Base-by-base conservation (phyloP, 2,329 filamentous ascomycete genomes). In the Cytospora piceae region DNA sequence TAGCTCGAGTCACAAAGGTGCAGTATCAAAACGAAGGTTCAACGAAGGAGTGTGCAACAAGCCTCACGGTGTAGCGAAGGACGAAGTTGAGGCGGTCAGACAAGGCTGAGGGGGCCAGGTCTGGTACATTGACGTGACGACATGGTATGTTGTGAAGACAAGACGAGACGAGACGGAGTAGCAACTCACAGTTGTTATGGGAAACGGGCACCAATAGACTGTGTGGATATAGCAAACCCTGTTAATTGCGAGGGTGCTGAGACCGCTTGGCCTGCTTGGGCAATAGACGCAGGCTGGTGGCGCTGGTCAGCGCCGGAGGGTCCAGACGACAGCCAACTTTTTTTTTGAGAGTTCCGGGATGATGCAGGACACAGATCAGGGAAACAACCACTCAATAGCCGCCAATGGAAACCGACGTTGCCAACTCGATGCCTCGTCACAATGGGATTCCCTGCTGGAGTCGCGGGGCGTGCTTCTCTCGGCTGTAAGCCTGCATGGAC, bases 161-260 rank as follows among this genome's bases (percentile, higher is more conserved):
- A 59, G 31, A 46, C 34, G 34, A 58, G n/a, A 52, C 34, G 42
- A 58, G n/a, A 61, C 55, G 39, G 52, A 61, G 29, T 49, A 39
- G 52, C 58, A 22, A 67, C 61, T 65, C 22, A 67, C 61, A 58
- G 62, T 65, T 67, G 65, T 65, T 67, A 65, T 61, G 65, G 65
- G 54, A 61, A 58, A 58, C 63, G 58, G 58, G 61, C 62, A 58
- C 53, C 46, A 49, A 63, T 31, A n/a, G 61, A 58, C 53, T 17
- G 53, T 31, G n/a, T 53, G 58, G 62, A 46, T 61, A 54, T 67
- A 58, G 37, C 51, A 34, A 49, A 55, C 22, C 22, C 12, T 54
- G 65, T 29, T 67, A 62, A 54, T 39, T 17, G 62, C 58, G 65
- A 65, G 62, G 61, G 65, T 67, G 60, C 57, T 58, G 27, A 32